Conservation (phyloP, 148 eudicot genomes). For the Amaranthus palmeri region DNA sequence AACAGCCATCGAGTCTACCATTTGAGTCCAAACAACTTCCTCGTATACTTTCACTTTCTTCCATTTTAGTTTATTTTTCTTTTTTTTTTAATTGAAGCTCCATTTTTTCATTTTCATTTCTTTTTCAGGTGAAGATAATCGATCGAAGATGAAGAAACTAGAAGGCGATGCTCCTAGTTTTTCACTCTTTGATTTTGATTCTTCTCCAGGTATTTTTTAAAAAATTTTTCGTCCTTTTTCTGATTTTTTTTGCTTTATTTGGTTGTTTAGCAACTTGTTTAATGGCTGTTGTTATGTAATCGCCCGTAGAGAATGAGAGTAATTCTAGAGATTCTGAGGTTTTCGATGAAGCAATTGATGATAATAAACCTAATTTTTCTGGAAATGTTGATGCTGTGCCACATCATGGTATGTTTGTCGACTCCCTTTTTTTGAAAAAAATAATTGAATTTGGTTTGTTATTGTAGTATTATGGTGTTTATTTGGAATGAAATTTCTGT, state of each 20-base stretch:
- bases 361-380: conserved; percentile 31
- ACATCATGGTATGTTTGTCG: conserved; percentile 16
- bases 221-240: neutral
- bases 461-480: neutral
- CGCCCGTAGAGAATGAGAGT: conserved; percentile 3
- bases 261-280: neutral
- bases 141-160: neutral
- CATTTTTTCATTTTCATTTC: neutral
- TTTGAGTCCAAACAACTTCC: conserved; percentile 35
- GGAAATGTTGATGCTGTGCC: conserved; percentile 42
- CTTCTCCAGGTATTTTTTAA: conserved; percentile 48
- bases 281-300: conserved; percentile 5
- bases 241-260: neutral
- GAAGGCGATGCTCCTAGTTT: conserved; percentile 17
- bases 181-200: conserved; percentile 49
- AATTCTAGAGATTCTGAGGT: neutral
- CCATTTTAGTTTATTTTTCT: neutral
- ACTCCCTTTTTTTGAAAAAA: neutral
- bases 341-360: neutral
- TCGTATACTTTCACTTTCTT: neutral
- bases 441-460: neutral
- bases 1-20: conserved; percentile 49
- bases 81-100: neutral
- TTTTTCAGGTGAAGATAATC: conserved; percentile 17
- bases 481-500: neutral